phyloP scores from a whole-genome alignment of 352 stramenopile species.

The Phytophthora fragariae region DNA sequence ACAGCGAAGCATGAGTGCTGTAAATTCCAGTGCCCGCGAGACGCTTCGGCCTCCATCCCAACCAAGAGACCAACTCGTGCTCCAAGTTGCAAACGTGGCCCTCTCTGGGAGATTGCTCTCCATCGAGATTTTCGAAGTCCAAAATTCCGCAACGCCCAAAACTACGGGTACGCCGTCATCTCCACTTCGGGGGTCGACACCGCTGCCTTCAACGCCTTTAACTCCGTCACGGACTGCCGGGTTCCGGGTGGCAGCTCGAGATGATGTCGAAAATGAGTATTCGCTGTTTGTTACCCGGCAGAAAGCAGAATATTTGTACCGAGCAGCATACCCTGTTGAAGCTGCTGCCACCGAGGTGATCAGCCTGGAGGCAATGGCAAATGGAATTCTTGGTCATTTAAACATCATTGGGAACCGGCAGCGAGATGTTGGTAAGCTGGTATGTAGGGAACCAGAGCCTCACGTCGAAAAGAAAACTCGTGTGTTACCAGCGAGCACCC shows the following conservation, averaged over 20 bases:
- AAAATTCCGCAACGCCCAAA: constrained; percentile 15
- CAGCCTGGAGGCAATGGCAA: constrained; percentile 47
- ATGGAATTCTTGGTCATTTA: constrained; percentile 58
- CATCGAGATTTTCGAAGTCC: constrained; percentile 49
- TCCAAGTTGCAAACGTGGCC: constrained; percentile 44
- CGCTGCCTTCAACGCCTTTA: constrained; percentile 10
- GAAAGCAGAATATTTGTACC: constrained; percentile 59
- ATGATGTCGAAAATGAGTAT: constrained; percentile 77
- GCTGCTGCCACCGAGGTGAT: constrained; percentile 2
- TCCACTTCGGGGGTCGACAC: constrained; percentile 7
- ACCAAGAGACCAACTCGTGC: constrained; percentile 38
- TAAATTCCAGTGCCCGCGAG: neutral
- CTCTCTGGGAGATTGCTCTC: constrained; percentile 46
- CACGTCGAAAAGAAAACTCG: constrained; percentile 54
- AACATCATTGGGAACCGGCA: constrained; percentile 78
- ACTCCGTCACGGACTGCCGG: constrained; percentile 23
- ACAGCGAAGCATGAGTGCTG: constrained; percentile 21
- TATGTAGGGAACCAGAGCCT: constrained; percentile 57
- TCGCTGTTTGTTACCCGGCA: constrained; percentile 56
- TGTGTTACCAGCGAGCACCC: constrained; percentile 31
- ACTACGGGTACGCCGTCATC: constrained; percentile 12
- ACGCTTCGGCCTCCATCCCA: constrained; percentile 23
- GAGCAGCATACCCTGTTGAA: constrained; percentile 26
- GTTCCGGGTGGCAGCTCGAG: constrained; percentile 62
- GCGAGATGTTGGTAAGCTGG: constrained; percentile 64